phyloP scores from a whole-genome alignment of 139 green algal genomes.

The Marvania coccoides region DNA sequence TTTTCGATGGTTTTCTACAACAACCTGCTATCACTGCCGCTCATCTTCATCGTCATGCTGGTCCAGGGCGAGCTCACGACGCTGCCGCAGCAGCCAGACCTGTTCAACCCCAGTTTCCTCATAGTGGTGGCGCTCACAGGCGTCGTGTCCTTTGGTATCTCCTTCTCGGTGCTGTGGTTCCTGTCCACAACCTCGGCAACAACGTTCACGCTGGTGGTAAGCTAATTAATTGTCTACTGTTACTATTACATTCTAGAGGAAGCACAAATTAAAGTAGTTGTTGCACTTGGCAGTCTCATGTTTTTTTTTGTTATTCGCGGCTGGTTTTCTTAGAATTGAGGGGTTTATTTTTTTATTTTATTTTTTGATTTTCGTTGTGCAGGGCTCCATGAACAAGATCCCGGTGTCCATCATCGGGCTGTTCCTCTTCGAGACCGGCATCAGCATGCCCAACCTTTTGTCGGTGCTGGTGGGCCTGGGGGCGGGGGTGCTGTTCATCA shows the following conservation, averaged over 20 bases:
- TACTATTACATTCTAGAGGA: too few relatives aligned
- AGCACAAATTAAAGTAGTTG: too few relatives aligned
- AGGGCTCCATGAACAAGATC: conserved; percentile 81
- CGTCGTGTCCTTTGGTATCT: conserved; percentile 58
- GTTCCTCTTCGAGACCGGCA: conserved; percentile 66
- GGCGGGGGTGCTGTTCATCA: conserved; percentile 68
- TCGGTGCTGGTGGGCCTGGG: conserved; percentile 70
- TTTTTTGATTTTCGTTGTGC: too few relatives aligned
- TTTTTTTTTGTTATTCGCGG: not conserved
- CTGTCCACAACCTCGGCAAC: conserved; percentile 86
- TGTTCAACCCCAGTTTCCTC: conserved; percentile 41
- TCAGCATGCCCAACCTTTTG: conserved; percentile 63
- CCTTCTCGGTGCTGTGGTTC: conserved; percentile 86
- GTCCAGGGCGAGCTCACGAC: conserved; percentile 41
- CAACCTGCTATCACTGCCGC: conserved; percentile 69
- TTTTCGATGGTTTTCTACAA: conserved; percentile 84
- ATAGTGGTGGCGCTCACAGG: conserved; percentile 23
- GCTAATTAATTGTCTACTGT: too few relatives aligned
- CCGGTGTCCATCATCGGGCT: conserved; percentile 81
- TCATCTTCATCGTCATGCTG: conserved; percentile 49
- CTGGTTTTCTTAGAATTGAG: not conserved
- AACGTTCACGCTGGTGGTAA: conserved; percentile 80
- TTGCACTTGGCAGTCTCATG: too few relatives aligned
- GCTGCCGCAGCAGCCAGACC: conserved; percentile 35
- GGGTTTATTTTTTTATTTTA: not conserved